These are phyloP conservation scores for Cenchrus fungigraminus DNA, from an alignment of 176 grass and related monocot genomes.

Conservation along the genomic window DNA sequence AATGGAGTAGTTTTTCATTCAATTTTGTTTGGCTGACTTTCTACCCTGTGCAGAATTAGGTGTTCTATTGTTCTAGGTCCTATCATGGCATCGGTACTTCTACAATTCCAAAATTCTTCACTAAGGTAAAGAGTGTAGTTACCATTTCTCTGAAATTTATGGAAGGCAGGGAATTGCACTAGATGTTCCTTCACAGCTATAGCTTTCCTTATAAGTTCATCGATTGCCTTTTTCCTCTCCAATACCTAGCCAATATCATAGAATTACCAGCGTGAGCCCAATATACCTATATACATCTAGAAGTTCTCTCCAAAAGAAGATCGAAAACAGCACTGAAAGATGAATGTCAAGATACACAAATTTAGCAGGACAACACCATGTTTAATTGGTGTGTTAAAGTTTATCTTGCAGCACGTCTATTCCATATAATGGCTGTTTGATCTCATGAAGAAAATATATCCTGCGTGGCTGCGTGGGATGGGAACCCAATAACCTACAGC, in stretches of 20 bases:
- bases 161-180: conserved; percentile 56
- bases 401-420: background rate
- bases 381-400: background rate
- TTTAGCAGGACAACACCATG: background rate
- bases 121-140: conserved; percentile 29
- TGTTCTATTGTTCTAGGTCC: no score
- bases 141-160: conserved; percentile 72
- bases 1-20: conserved; percentile 9
- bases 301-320: background rate
- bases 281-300: background rate
- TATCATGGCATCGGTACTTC: background rate
- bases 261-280: conserved; percentile 36
- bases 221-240: conserved; percentile 64
- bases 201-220: conserved; percentile 67
- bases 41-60: no score
- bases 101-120: background rate
- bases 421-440: background rate
- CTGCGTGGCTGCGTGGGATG: background rate
- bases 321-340: background rate
- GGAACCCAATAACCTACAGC: background rate
- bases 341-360: background rate
- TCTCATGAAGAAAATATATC: background rate
- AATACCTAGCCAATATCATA: conserved; percentile 52
- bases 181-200: conserved; percentile 65
- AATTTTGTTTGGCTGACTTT: background rate